Evolutionary conservation across 202 grass and related monocot genomes (phyloP).

Genomic region (Zizania palustris): DNA sequence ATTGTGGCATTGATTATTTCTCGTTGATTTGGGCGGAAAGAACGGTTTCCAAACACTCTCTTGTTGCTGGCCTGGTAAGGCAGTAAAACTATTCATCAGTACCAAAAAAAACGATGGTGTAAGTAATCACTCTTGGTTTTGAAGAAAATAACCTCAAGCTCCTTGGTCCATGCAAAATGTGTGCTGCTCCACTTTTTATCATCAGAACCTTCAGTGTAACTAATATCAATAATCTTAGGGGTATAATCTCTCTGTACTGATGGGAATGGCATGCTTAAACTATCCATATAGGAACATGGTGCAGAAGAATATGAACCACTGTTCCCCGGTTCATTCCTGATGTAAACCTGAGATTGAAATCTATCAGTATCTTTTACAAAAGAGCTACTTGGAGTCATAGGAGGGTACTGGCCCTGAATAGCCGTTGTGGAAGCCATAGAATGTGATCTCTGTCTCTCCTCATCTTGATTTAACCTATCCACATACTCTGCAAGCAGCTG

Average conservation of each 20-base stretch:
- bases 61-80: slow-evolving; percentile 68
- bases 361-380: slow-evolving; percentile 50
- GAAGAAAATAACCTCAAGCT: slow-evolving; percentile 77
- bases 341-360: slow-evolving; percentile 64
- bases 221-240: slow-evolving; percentile 65
- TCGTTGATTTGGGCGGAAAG: slow-evolving; percentile 91
- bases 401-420: slow-evolving; percentile 40
- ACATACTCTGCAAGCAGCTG: slow-evolving; percentile 60
- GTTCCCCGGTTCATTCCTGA: slow-evolving; percentile 51
- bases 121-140: slow-evolving; percentile 24
- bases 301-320: slow-evolving; percentile 44
- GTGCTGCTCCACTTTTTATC: slow-evolving; percentile 71
- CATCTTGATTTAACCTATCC: slow-evolving; percentile 50
- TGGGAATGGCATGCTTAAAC: slow-evolving; percentile 33
- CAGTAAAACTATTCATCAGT: slow-evolving; percentile 2
- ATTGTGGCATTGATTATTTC: slow-evolving; percentile 99
- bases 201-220: slow-evolving; percentile 76
- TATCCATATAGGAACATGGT: slow-evolving; percentile 44
- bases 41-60: slow-evolving; percentile 83
- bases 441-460: slow-evolving; percentile 65
- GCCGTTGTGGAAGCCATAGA: slow-evolving; percentile 68
- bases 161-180: slow-evolving; percentile 84
- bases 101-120: slow-evolving; percentile 23
- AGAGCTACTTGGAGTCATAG: slow-evolving; percentile 48
- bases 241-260: slow-evolving; percentile 58